phyloP scores from a whole-genome alignment of 1,139 yeast genomes.

The Zhuliangozyma blackwelliae region DNA sequence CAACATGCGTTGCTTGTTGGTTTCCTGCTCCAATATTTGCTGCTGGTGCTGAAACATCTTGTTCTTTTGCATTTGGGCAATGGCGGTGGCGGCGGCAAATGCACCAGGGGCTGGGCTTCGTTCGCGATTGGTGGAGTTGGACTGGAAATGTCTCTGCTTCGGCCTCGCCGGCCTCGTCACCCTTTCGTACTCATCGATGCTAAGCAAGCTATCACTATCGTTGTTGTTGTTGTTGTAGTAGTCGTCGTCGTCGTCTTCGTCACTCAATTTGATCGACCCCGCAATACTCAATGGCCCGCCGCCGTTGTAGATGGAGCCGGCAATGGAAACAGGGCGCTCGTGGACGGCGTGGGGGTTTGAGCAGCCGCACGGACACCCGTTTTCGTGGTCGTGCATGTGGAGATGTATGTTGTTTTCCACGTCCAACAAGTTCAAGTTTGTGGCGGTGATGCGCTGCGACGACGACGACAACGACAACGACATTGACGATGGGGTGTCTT shows the following conservation, averaged over 20 bases:
- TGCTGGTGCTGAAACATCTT: constrained; percentile 17
- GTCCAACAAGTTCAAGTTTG: constrained; percentile 15
- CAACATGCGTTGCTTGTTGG: constrained; percentile 46
- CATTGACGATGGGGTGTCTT: too few relatives aligned
- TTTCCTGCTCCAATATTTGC: constrained; percentile 23
- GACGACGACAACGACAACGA: too few relatives aligned
- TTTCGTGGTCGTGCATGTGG: constrained; percentile 38
- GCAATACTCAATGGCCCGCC: constrained; percentile 26
- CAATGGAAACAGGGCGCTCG: constrained; percentile 61
- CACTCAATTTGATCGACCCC: constrained; percentile 43
- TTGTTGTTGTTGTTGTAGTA: constrained; percentile 46
- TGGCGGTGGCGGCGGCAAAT: constrained; percentile 68
- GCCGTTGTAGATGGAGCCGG: constrained; percentile 48
- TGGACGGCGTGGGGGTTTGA: constrained; percentile 52
- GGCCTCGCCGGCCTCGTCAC: background rate
- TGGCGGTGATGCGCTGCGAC: constrained; percentile 13
- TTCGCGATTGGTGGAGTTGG: constrained; percentile 20
- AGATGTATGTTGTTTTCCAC: constrained; percentile 10
- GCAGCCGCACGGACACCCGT: constrained; percentile 52
- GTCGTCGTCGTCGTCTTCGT: constrained; percentile 38
- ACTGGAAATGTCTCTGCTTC: constrained; percentile 9
- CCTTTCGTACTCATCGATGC: constrained; percentile 25
- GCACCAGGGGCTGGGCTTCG: constrained; percentile 74
- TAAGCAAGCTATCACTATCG: constrained; percentile 29
- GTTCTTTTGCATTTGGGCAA: constrained; percentile 49